A percentile compares a stretch with the other conserved stretches of the same genome.
Evolutionary conservation across 73 alveolate species (phyloP).

Genomic region (Stentor coeruleus): DNA sequence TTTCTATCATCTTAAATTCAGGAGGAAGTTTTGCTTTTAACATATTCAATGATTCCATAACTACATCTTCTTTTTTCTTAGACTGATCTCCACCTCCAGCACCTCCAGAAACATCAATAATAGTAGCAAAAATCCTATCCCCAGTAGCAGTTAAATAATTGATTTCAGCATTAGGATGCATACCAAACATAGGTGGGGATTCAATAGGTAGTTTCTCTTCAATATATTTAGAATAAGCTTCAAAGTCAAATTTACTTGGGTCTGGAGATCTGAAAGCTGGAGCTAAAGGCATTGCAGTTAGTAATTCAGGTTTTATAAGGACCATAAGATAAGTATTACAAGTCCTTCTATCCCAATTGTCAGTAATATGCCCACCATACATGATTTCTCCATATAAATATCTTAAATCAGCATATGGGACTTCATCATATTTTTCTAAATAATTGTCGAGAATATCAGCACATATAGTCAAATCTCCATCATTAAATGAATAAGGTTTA

Average conservation of each 20-base stretch:
- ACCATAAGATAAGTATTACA: constrained; percentile 96
- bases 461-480: constrained; percentile 99
- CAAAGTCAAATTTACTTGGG: constrained; percentile 95
- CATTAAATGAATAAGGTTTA: constrained; percentile 96
- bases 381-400: constrained; percentile 99
- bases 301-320: constrained; percentile 91
- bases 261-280: constrained; percentile 99
- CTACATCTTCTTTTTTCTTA: constrained; percentile 79
- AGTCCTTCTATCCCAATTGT: constrained; percentile 99
- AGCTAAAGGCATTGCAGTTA: constrained; percentile 89
- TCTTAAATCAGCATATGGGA: constrained; percentile 99
- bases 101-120: constrained; percentile 93
- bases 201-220: constrained; percentile 96
- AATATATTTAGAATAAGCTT: constrained; percentile 83
- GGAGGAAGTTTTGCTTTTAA: constrained; percentile 79
- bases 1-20: constrained; percentile 70
- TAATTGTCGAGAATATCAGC: constrained; percentile 98
- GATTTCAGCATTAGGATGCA: constrained; percentile 99
- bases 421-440: constrained; percentile 92
- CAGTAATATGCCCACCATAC: constrained; percentile 99
- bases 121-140: constrained; percentile 81
- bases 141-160: constrained; percentile 93
- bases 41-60: constrained; percentile 74
- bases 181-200: constrained; percentile 96
- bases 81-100: constrained; percentile 74